A percentile compares a stretch with the other conserved stretches of the same genome.
Conservation (phyloP, 805 yeast genomes). For the Yarrowia porcina region DNA sequence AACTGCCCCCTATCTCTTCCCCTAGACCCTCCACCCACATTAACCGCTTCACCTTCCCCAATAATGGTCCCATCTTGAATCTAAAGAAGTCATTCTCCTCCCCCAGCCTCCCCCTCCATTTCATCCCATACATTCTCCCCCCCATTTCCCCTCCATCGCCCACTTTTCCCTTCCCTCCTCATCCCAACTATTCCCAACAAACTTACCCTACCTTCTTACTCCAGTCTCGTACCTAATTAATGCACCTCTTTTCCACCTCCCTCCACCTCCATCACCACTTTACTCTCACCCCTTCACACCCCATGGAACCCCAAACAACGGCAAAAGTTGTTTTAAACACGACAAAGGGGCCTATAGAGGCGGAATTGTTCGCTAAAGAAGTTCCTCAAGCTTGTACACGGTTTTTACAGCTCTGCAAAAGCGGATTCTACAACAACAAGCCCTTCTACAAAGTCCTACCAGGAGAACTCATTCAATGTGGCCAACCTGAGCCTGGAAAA, state of each 20-base stretch:
- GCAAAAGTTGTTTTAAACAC: slow-evolving; percentile 53
- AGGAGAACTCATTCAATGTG: slow-evolving; percentile 42
- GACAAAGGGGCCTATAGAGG: slow-evolving; percentile 53
- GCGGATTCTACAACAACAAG: slow-evolving; percentile 44
- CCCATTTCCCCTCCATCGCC: too few species aligned
- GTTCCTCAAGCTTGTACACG: slow-evolving; percentile 48
- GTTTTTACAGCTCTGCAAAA: slow-evolving; percentile 51
- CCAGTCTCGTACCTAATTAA: too few species aligned
- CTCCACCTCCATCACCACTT: slow-evolving; percentile 5
- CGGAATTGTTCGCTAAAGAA: slow-evolving; percentile 71
- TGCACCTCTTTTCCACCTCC: too few species aligned
- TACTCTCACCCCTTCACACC: background rate
- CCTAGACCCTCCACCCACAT: too few species aligned
- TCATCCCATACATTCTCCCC: too few species aligned
- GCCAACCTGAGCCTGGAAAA: slow-evolving; percentile 35
- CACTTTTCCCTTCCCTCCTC: background rate
- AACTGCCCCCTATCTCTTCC: too few species aligned
- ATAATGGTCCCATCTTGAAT: too few species aligned
- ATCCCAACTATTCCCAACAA: background rate
- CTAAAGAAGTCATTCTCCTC: too few species aligned
- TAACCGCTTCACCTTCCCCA: too few species aligned
- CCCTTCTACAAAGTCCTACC: slow-evolving; percentile 44
- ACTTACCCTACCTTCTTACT: slow-evolving; percentile 1
- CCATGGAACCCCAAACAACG: slow-evolving; percentile 33
- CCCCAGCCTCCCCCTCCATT: too few species aligned